Evolutionary conservation across 306 rosid species (phyloP).

Genomic region (Acacia melanoxylon): DNA sequence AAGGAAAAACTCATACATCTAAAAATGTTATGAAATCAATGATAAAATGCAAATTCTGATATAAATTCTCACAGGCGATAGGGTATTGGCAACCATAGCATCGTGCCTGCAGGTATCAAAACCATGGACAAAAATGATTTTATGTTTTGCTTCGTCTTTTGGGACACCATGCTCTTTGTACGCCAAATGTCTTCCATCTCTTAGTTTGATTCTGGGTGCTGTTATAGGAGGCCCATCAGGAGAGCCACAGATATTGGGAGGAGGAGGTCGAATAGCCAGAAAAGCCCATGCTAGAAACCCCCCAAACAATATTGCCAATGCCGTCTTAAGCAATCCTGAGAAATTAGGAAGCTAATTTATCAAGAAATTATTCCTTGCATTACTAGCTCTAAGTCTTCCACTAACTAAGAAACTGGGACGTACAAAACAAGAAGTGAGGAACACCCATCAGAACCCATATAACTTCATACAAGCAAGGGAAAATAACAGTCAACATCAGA

Average conservation of each 20-base stretch:
- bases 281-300: conserved; percentile 62
- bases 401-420: background rate
- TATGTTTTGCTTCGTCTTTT: conserved; percentile 51
- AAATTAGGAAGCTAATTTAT: background rate
- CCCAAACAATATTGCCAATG: conserved; percentile 34
- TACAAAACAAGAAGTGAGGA: background rate
- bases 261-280: conserved; percentile 61
- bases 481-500: too few species aligned
- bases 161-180: conserved; percentile 63
- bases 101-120: conserved; percentile 55
- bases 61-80: conserved; percentile 41
- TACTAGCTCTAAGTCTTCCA: background rate
- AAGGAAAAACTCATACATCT: background rate
- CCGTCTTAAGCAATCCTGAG: conserved; percentile 51
- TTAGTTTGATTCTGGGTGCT: conserved; percentile 55
- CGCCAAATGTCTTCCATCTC: conserved; percentile 67
- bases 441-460: background rate
- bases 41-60: background rate
- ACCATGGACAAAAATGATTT: conserved; percentile 54
- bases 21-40: background rate
- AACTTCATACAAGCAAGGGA: background rate
- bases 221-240: conserved; percentile 60
- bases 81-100: conserved; percentile 30
- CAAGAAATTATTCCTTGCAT: background rate
- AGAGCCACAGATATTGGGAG: conserved; percentile 58